Evolutionary conservation across 176 grass and related monocot species (phyloP).

Genomic region (Eleusine coracana): DNA sequence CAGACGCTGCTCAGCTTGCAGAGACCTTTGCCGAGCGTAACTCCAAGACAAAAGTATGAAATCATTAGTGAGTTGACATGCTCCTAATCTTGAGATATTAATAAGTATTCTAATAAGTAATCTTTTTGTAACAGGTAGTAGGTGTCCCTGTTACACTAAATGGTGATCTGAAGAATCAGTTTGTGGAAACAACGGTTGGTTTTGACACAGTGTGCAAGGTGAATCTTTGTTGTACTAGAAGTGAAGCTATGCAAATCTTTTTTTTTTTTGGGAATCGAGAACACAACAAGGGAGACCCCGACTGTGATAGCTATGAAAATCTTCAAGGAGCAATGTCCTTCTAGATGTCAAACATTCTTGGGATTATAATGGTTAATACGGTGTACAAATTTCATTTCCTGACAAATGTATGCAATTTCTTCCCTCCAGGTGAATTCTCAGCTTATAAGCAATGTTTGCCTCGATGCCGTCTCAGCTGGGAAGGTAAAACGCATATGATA

Average conservation of each 20-base stretch:
- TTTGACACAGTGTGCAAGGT: constrained; percentile 82
- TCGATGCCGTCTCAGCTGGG: constrained; percentile 50
- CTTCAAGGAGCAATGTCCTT: not conserved
- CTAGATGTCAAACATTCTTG: not conserved
- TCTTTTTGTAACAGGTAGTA: constrained; percentile 44
- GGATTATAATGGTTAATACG: not conserved
- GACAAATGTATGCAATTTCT: not conserved
- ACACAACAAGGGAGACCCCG: too few species aligned
- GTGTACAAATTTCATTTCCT: not conserved
- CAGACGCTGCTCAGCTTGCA: constrained; percentile 91
- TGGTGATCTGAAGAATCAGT: constrained; percentile 78
- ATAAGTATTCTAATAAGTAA: not conserved
- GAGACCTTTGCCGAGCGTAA: constrained; percentile 79
- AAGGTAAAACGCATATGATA: not conserved
- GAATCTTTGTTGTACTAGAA: not conserved
- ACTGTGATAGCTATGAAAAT: not conserved
- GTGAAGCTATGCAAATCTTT: not conserved
- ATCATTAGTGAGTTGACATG: not conserved
- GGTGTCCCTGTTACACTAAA: constrained; percentile 66
- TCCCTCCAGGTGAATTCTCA: constrained; percentile 70
- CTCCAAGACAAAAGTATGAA: constrained; percentile 72
- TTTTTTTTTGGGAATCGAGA: too few species aligned
- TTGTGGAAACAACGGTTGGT: constrained; percentile 72
- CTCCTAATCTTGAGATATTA: constrained; percentile 1
- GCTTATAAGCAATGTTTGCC: constrained; percentile 78